Percentiles rank a stretch among this genome's conserved stretches.
These are phyloP conservation scores for Cladosporium velox DNA, from an alignment of 2,329 filamentous ascomycete genomes.

Conservation along the genomic window DNA sequence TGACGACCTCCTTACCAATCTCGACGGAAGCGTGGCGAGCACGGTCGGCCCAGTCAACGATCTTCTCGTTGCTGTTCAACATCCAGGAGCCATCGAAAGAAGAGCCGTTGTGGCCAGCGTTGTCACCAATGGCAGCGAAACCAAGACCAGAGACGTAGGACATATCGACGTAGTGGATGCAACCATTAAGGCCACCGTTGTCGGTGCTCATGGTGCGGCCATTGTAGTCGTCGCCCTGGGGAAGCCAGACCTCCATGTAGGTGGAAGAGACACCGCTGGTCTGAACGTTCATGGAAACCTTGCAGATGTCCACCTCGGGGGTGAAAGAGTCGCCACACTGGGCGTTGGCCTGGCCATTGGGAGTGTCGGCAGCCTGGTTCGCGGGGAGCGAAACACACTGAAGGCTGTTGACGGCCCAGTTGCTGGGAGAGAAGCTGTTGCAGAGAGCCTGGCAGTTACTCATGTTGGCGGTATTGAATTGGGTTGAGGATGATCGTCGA, in stretches of 20 bases:
- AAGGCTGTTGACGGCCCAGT: slow-evolving; percentile 17
- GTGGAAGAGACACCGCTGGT: slow-evolving; percentile 45
- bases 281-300: slow-evolving; percentile 43
- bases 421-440: slow-evolving; percentile 21
- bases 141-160: slow-evolving; percentile 35
- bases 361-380: slow-evolving; percentile 12
- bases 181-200: slow-evolving; percentile 40
- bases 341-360: slow-evolving; percentile 20
- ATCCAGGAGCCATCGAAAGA: slow-evolving; percentile 36
- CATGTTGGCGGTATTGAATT: slow-evolving; percentile 12
- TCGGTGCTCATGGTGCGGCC: slow-evolving; percentile 40
- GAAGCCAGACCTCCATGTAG: slow-evolving; percentile 51
- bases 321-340: slow-evolving; percentile 30
- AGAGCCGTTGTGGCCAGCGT: slow-evolving; percentile 38
- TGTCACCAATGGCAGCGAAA: slow-evolving; percentile 39
- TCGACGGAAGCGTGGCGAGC: slow-evolving; percentile 36
- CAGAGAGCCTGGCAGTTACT: slow-evolving; percentile 18
- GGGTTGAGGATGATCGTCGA: neutral
- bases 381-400: slow-evolving; percentile 1
- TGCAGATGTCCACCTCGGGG: slow-evolving; percentile 42
- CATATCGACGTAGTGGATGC: slow-evolving; percentile 38
- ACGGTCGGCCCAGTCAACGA: slow-evolving; percentile 38
- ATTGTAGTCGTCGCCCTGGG: slow-evolving; percentile 38
- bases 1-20: slow-evolving; percentile 37
- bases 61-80: slow-evolving; percentile 33